Conservation (phyloP, 2,329 filamentous ascomycete species). For the Cladophialophora carrionii region DNA sequence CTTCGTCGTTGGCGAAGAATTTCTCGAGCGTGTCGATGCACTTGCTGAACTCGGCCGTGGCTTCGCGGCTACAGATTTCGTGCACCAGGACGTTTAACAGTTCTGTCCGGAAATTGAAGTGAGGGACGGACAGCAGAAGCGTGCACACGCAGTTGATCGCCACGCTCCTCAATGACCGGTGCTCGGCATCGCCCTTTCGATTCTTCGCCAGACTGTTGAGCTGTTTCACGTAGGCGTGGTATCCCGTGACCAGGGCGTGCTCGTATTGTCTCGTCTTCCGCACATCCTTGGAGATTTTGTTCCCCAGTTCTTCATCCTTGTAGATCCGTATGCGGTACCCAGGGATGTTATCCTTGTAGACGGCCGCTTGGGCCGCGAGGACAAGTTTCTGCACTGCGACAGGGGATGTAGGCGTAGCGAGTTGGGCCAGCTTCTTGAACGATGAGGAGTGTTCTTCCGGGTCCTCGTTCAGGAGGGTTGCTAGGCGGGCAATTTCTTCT, state of each 20-base stretch:
- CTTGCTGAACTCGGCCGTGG: conserved; percentile 76
- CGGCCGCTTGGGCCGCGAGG: conserved; percentile 80
- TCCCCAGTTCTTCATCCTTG: conserved; percentile 71
- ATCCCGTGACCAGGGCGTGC: conserved; percentile 80
- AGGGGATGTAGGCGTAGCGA: conserved; percentile 64
- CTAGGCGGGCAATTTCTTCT: conserved; percentile 86
- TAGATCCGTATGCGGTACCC: conserved; percentile 91
- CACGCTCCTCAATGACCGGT: conserved; percentile 63
- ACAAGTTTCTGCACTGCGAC: conserved; percentile 80
- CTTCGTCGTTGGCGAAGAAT: conserved; percentile 83
- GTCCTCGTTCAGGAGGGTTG: conserved; percentile 80
- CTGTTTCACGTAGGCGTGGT: conserved; percentile 80
- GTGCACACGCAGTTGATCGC: conserved; percentile 85
- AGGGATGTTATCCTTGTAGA: conserved; percentile 95
- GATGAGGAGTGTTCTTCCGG: conserved; percentile 85
- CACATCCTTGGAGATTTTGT: conserved; percentile 90
- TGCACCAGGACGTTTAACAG: conserved; percentile 83
- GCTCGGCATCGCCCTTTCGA: conserved; percentile 46
- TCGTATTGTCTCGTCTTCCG: conserved; percentile 81
- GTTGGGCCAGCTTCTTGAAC: conserved; percentile 76
- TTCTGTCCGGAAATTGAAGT: conserved; percentile 95
- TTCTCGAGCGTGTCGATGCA: conserved; percentile 78
- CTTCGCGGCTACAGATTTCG: conserved; percentile 72
- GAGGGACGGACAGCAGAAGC: conserved; percentile 78
- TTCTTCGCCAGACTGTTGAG: conserved; percentile 69